phyloP scores from a whole-genome alignment of 2,329 filamentous ascomycete species.

The Grosmannia huntii region DNA sequence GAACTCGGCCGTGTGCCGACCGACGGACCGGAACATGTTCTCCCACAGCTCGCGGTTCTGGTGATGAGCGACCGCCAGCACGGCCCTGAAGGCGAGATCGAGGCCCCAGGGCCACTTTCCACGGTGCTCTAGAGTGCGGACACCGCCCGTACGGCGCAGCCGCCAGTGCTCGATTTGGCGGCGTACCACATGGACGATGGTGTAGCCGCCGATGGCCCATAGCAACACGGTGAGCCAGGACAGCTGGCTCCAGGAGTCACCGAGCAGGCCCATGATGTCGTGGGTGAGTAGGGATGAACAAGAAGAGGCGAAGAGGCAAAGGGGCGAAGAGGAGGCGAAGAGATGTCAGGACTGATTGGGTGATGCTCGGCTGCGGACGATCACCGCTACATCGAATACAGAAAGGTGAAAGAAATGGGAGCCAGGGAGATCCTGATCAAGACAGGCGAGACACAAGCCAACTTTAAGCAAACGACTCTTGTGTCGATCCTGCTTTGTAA shows the following conservation, averaged over 20 bases:
- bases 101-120: conserved; percentile 34
- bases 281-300: too few species aligned
- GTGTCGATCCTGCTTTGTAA: too few species aligned
- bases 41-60: conserved; percentile 51
- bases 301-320: too few species aligned
- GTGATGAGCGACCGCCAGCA: conserved; percentile 39
- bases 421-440: too few species aligned
- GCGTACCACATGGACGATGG: conserved; percentile 19
- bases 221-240: conserved; percentile 27
- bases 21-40: conserved; percentile 29
- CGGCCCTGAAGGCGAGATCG: conserved; percentile 47
- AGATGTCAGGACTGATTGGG: too few species aligned
- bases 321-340: too few species aligned
- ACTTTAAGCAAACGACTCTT: too few species aligned
- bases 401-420: too few species aligned
- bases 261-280: not conserved
- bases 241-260: conserved; percentile 22
- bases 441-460: too few species aligned
- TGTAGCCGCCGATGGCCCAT: conserved; percentile 23
- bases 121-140: not conserved
- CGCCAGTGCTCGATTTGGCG: conserved; percentile 3
- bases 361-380: too few species aligned
- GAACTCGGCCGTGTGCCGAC: conserved; percentile 47
- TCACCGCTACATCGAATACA: too few species aligned
- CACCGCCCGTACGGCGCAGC: conserved; percentile 8